Conservation (phyloP, 148 eudicot species). For the Suaeda aralocaspica region DNA sequence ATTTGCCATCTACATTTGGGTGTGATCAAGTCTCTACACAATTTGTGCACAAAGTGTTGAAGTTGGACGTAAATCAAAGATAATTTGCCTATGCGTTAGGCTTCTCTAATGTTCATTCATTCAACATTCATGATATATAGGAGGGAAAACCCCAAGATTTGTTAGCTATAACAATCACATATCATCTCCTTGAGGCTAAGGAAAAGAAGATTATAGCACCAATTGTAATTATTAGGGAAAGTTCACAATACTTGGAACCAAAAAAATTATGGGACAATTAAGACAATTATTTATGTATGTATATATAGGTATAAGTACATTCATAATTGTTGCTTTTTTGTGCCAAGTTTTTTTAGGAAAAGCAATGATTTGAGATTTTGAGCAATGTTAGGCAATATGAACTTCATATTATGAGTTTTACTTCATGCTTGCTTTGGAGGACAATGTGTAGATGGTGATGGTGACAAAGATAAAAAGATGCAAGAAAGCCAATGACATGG, state of each 20-base stretch:
- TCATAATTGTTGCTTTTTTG: no score
- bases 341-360: background rate
- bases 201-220: background rate
- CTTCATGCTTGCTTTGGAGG: background rate
- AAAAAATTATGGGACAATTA: background rate
- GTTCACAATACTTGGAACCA: background rate
- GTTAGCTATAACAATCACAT: background rate
- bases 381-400: background rate
- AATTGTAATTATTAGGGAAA: background rate
- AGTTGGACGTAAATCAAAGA: background rate
- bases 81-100: background rate
- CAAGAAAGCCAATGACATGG: no score
- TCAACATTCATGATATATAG: no score
- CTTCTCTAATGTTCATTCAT: background rate
- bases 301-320: background rate
- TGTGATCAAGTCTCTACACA: no score
- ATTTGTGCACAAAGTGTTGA: background rate
- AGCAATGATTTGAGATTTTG: background rate
- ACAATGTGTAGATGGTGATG: no score
- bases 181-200: background rate
- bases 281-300: background rate
- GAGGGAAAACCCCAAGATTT: background rate
- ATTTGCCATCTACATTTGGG: no score
- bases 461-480: no score
- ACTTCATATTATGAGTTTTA: no score